These are phyloP conservation scores for Botryotinia convoluta DNA, from an alignment of 2,329 filamentous ascomycete genomes.

Conservation along the genomic window DNA sequence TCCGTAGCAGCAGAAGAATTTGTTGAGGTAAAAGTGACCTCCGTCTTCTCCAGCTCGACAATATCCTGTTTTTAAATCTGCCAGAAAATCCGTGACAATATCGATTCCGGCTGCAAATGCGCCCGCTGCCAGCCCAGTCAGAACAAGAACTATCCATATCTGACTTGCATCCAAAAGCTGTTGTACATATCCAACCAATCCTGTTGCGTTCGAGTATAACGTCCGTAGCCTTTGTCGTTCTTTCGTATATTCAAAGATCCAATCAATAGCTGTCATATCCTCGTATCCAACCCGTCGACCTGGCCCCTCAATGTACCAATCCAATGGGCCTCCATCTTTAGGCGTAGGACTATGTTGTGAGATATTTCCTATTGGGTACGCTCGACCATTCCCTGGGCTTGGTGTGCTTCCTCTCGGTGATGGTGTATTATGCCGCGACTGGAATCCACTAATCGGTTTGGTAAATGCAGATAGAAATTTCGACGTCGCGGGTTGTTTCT, in stretches of 20 bases:
- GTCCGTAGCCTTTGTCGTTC: conserved; percentile 85
- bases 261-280: conserved; percentile 95
- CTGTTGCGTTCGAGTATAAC: conserved; percentile 65
- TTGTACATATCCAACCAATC: conserved; percentile 69
- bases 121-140: conserved; percentile 81
- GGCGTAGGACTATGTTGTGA: conserved; percentile 22
- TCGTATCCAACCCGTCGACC: conserved; percentile 92
- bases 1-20: conserved; percentile 88
- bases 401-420: conserved; percentile 32
- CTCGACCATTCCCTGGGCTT: conserved; percentile 21
- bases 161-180: conserved; percentile 81
- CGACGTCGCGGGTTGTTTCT: conserved; percentile 42
- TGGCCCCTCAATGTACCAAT: conserved; percentile 90
- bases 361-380: conserved; percentile 23
- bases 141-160: conserved; percentile 84
- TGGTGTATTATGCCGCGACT: conserved; percentile 29
- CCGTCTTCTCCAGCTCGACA: conserved; percentile 76
- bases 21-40: conserved; percentile 87
- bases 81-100: conserved; percentile 88
- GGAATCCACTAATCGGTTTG: conserved; percentile 24
- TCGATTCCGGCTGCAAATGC: conserved; percentile 85
- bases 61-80: conserved; percentile 85
- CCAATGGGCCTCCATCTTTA: conserved; percentile 54
- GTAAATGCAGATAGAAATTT: conserved; percentile 35
- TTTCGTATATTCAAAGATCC: conserved; percentile 98